Evolutionary conservation across 2,329 filamentous ascomycete genomes (phyloP).

Genomic region (Fusarium pininemorale): DNA sequence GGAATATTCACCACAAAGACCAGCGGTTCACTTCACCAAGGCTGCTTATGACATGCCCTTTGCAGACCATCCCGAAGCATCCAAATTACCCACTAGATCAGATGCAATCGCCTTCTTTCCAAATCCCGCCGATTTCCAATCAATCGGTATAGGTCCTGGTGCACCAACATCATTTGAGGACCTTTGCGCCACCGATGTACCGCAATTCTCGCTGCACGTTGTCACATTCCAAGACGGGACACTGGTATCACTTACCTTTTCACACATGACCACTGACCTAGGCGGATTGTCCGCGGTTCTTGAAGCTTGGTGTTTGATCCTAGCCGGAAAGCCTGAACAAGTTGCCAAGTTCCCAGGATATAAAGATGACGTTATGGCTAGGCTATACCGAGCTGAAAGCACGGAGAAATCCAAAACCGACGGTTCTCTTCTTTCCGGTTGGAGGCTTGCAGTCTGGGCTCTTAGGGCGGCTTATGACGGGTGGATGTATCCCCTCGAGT

Average conservation of each 20-base stretch:
- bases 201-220: neutral
- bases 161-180: neutral
- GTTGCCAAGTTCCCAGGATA: neutral
- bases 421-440: neutral
- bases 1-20: slow-evolving; percentile 45
- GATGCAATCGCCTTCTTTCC: neutral
- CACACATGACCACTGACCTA: neutral
- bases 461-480: neutral
- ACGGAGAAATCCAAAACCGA: neutral
- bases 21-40: slow-evolving; percentile 54
- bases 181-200: neutral
- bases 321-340: neutral
- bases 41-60: slow-evolving; percentile 48
- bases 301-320: neutral
- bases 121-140: neutral
- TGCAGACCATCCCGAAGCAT: slow-evolving; percentile 52
- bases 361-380: neutral
- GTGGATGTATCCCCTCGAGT: neutral
- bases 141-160: neutral
- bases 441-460: neutral
- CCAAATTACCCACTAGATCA: slow-evolving; percentile 45
- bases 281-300: neutral
- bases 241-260: neutral
- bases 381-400: neutral
- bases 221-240: neutral